A percentile compares a stretch with the other conserved stretches of the same genome.
Evolutionary conservation across 331 rosid species (phyloP).

Genomic region (Ulmus americana): DNA sequence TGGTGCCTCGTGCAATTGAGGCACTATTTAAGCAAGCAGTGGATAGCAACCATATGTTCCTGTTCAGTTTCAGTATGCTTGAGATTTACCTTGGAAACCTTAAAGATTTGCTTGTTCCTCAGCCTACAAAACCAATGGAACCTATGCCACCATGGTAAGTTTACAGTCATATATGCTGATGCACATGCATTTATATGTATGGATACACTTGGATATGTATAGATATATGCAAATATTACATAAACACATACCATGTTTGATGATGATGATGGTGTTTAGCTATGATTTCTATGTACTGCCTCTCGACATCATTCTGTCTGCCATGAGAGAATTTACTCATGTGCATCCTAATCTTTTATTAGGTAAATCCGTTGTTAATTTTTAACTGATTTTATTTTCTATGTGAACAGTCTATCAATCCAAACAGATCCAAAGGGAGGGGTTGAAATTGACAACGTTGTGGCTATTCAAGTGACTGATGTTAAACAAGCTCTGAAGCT

Average conservation of each 20-base stretch:
- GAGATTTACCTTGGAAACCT: constrained; percentile 44
- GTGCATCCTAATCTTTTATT: neutral
- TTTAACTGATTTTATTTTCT: constrained; percentile 7
- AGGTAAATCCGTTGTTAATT: constrained; percentile 3
- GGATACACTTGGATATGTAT: too few species aligned
- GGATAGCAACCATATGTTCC: constrained; percentile 27
- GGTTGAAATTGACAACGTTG: constrained; percentile 31
- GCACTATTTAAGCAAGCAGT: constrained; percentile 33
- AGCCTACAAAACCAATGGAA: constrained; percentile 29
- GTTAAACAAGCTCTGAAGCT: constrained; percentile 32
- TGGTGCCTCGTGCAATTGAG: constrained; percentile 36
- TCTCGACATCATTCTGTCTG: constrained; percentile 4
- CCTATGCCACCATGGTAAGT: constrained; percentile 30
- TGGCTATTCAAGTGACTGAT: constrained; percentile 33
- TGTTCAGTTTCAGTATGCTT: constrained; percentile 40
- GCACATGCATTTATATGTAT: neutral
- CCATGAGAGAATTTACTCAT: neutral
- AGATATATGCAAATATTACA: too few species aligned
- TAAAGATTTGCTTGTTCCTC: constrained; percentile 34
- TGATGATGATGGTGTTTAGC: too few species aligned
- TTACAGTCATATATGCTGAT: neutral
- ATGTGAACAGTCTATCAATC: constrained; percentile 29
- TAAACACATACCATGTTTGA: too few species aligned
- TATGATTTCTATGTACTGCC: too few species aligned
- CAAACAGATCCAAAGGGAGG: constrained; percentile 33